Base-by-base conservation (phyloP, 345 rosid genomes). In the Linum trigynum region DNA sequence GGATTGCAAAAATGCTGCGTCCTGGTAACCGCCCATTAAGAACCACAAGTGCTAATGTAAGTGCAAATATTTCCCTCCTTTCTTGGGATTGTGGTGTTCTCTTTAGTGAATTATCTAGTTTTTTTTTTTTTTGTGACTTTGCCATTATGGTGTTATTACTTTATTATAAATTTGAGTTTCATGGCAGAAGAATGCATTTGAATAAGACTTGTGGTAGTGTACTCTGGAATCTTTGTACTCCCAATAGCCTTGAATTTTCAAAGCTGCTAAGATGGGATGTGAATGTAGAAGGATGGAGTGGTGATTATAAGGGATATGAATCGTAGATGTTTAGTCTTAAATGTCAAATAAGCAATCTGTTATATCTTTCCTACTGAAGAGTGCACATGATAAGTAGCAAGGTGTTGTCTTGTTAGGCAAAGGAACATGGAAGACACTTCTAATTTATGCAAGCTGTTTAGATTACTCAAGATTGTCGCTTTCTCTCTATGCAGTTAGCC, bases 1-100 rank as follows among this genome's bases (percentile, higher is more conserved):
- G 82, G 74, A 88, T 95, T 66, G 97, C 99, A 45, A 89, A 85
- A 79, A 83, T 90, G 82, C 64, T 94, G 69, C 76, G 82, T 60
- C 81, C 86, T 16, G 89, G 91, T 66, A 84, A 86, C 70, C 83
- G 81, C 5, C 68, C 82, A 2, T 72, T 75, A 23, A 82, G 91
- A 66, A 75, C 77, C 55, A 66, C 95, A 51, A 90, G 78, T 68
- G 67, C 78, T 64, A 75, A 72, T 72, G 97, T 88, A 80, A 88
- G 85, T 66, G 37, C 56, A 38, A 14, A 2, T 32, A 12, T 61
- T 61, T 56, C 32, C 41, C 40, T 38, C 15, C 56, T 38, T 15
- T 0, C 4, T 23, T 23, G 32, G 32, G 32, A 23, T 23, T 23
- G 32, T 23, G 32, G 32, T 23, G 32, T 23, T 23, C 32, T 23